A percentile compares a stretch with the other conserved stretches of the same genome.
Conservation (phyloP, 1,284 basidiomycete genomes). For the Leccinum pachyderme region DNA sequence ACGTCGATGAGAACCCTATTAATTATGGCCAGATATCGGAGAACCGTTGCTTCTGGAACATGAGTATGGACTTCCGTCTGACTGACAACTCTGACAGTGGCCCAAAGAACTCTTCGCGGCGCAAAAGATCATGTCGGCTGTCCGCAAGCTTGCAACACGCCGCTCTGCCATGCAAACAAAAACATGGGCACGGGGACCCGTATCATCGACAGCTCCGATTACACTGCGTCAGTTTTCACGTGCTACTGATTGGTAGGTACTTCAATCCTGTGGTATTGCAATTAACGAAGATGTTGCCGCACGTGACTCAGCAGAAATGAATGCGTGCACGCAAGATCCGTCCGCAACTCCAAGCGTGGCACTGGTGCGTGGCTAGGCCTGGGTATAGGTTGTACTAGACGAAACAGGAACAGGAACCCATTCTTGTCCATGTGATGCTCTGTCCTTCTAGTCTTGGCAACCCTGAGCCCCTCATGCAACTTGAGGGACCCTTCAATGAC, state of each 20-base stretch:
- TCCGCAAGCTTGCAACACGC: not conserved
- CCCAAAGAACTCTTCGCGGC: not conserved
- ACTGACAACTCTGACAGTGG: not conserved
- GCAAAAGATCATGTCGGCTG: not conserved
- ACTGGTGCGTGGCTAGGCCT: not conserved
- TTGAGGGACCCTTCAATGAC: not conserved
- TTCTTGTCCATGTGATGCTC: not conserved
- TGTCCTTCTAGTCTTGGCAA: not conserved
- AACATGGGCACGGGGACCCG: not conserved
- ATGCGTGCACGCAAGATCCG: not conserved
- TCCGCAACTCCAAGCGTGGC: not conserved
- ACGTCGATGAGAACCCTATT: not conserved
- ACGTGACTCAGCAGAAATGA: not conserved
- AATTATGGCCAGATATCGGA: not conserved
- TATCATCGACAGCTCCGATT: not conserved
- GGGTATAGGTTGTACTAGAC: not conserved
- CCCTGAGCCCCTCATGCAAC: not conserved
- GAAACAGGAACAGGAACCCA: not conserved
- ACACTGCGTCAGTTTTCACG: not conserved
- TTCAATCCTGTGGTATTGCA: too few species aligned
- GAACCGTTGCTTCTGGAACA: not conserved
- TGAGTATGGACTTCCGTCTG: not conserved
- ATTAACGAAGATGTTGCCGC: too few species aligned
- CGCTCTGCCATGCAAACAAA: not conserved
- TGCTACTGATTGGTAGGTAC: not conserved